Evolutionary conservation across 768 basidiomycete genomes (phyloP).

Genomic region (Dictyophora rubrovolvata): DNA sequence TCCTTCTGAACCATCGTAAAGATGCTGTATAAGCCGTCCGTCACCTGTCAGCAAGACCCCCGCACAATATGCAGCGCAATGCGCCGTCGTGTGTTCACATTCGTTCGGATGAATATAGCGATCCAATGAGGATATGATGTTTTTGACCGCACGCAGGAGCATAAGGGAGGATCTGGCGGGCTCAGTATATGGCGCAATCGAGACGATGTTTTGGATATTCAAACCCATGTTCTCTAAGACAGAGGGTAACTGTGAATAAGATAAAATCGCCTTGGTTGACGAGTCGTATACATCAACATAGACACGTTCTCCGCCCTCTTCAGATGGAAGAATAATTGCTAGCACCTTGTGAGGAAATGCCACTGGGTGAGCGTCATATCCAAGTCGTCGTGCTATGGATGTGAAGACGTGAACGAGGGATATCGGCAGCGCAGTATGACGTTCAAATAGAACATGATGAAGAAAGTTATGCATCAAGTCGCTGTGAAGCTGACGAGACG

Average conservation of each 20-base stretch:
- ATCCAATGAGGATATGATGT: conserved; percentile 26
- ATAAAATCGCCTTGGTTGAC: conserved; percentile 11
- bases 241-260: conserved; percentile 1
- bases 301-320: conserved; percentile 26
- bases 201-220: neutral
- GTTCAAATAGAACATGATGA: conserved; percentile 41
- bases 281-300: conserved; percentile 34
- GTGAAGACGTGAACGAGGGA: conserved; percentile 52
- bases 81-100: conserved; percentile 1
- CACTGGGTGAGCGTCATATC: conserved; percentile 40
- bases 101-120: conserved; percentile 2
- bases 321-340: conserved; percentile 34
- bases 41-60: conserved; percentile 12
- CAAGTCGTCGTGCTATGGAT: conserved; percentile 40
- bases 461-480: conserved; percentile 47
- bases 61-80: conserved; percentile 15
- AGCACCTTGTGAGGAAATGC: conserved; percentile 49
- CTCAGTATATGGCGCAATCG: conserved; percentile 15
- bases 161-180: conserved; percentile 26
- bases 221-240: conserved; percentile 12
- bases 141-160: conserved; percentile 30
- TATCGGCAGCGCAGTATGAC: conserved; percentile 46
- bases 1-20: conserved; percentile 16
- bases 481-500: conserved; percentile 29
- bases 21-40: conserved; percentile 7